Base-by-base conservation (phyloP, 352 stramenopile species). In the Phytopythium montanum region DNA sequence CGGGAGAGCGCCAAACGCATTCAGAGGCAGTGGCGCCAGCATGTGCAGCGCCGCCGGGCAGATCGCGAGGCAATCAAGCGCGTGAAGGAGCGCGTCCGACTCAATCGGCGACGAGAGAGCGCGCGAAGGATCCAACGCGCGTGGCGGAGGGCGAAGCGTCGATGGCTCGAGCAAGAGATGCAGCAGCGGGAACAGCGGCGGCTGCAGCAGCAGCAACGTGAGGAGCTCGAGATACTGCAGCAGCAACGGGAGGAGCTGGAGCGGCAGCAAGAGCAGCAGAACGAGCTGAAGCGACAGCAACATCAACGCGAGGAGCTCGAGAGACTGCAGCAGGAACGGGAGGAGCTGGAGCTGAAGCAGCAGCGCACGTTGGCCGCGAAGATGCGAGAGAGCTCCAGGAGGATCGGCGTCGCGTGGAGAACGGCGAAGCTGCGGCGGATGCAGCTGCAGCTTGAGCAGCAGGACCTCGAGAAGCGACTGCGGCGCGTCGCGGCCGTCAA, bases 1-100 rank as follows among this genome's bases (percentile, higher is more conserved):
- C 28, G 49, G 18, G 49, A 42, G n/a, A 19, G 54, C n/a, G 54
- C 54, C 2, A 23, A 33, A 21, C 42, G 21, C 8, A 60, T 60
- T 10, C 54, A 52, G n/a, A 19, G 14, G 0, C 25, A 18, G 26
- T 52, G 45, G 45, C 13, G 45, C 12, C 21, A 29, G 14, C 45
- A 52, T 16, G 14, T 52, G 13, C 14, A 36, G 6, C 45, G 26
- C 8, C 25, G 45, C 2, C 45, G 45, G 2, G 18, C 25, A 5
- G 25, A 36, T 16, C 45, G 5, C 5, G 45, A 52, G 4, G 8
- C 1, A 14, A 16, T 36, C 0, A 29, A 8, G 12, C 45, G 45
- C 1, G 2, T 52, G 45, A 52, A 52, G 26, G 45, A 52, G 45
- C 45, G 45, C 26, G 45, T 52, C 18, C 45, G 45, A 19, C 10